Evolutionary conservation across 129 eudicot genomes (phyloP), one percentile per base, ranked within the genome.

Genomic region (Dittrichia graveolens): DNA sequence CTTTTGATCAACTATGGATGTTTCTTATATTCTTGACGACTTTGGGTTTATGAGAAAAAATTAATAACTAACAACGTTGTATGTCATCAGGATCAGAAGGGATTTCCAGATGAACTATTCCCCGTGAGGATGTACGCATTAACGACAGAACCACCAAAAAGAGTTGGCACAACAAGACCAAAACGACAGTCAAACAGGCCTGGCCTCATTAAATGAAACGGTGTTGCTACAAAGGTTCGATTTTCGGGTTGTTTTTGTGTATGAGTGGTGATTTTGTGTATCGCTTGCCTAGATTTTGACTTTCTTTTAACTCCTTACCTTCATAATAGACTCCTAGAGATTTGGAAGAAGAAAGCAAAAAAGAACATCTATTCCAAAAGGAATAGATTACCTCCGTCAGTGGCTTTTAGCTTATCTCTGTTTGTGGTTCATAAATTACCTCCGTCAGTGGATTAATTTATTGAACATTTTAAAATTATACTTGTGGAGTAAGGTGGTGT

Each of bases 61-160:
- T 0, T 24, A 24, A 24, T 2, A 24, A 24, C 31, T 24, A 24
- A 24, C 31, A 24, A 24, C 31, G 31, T 44, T 45, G 14, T 38
- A 38, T 52, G 54, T 38, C 56, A 39, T 65, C 89, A 91, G 97
- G 96, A 88, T 67, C 97, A 91, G 57, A 86, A 76, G 72, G 96
- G 85, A 58, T 94, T 94, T 78, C 99, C 99, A 6, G 61, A 72
- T 57, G 99, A 80, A 83, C 72, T 94, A 55, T 94, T 94, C 59
- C 86, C 91, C 0, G 99, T 94, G 69, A 94, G 90, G 87, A 90
- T 94, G 94, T 94, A 90, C 78, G 99, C 97, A 54, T 67, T 94
- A 70, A 77, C 89, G 39, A 82, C 89, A 15, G 97, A 90, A 60
- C 31, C 78, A 58, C 84, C 86, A 1, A 90, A 83, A 83, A 82